Base-by-base conservation (phyloP, 352 stramenopile species). In the Phytopythium helicoides region DNA sequence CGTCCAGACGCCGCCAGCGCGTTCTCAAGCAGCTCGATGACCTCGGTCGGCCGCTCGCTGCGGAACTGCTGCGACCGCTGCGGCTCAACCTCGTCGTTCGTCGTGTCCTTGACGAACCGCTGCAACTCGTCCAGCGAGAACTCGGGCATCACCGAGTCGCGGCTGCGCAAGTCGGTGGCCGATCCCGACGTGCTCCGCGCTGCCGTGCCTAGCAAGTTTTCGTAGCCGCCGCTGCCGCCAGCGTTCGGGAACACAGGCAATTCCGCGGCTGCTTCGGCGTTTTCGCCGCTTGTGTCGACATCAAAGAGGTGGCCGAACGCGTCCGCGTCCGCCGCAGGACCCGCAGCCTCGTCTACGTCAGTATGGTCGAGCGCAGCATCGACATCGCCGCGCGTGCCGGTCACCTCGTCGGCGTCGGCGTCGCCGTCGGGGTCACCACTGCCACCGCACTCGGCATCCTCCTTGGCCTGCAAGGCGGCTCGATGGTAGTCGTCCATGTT, bases 41-140 rank as follows among this genome's bases (percentile, higher is more conserved):
- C 41, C 44, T 58, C 52, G 41, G 52, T 45, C 1, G 33, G 33
- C 18, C 22, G 33, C n/a, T 47, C 28, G 19, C 15, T 38, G 25
- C 22, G 41, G 41, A 28, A 28, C 18, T 8, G 19, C 2, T 26
- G 9, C 9, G 18, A 28, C 14, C 18, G 21, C 10, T 18, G 12
- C 9, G 8, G 5, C 16, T 33, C 40, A 1, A 6, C 9, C n/a
- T 18, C 40, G 3, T 47, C 40, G 11, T 1, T 31, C 0, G 40
- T 7, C 10, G 40, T 6, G 19, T 33, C 10, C 12, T 47, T 31
- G 3, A 47, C 21, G 3, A 1, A 47, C 21, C 9, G 9, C 11
- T 23, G 19, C 0, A 33, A 15, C 21, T 47, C 40, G 2, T 47
- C 40, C 9, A 33, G 3, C 16, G 40, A 4, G n/a, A 45, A 26